Evolutionary conservation across 768 basidiomycete species (phyloP).

Genomic region (Suillus plorans): DNA sequence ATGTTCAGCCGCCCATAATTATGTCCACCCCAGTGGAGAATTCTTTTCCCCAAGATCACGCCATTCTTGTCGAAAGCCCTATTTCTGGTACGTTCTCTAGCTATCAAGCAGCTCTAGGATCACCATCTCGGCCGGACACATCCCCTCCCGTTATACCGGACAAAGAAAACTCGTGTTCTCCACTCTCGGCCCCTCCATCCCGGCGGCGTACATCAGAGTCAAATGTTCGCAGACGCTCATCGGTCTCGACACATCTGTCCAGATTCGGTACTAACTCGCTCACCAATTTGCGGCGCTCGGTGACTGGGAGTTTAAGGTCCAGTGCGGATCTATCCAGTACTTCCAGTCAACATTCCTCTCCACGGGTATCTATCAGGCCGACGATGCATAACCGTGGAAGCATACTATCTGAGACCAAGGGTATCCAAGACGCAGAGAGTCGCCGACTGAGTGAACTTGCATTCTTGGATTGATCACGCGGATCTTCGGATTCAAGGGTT

Average conservation of each 20-base stretch:
- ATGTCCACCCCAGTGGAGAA: slow-evolving; percentile 17
- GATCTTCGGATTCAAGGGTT: slow-evolving; percentile 7
- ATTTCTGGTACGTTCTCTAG: slow-evolving; percentile 25
- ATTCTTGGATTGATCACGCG: slow-evolving; percentile 44
- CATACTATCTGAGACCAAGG: slow-evolving; percentile 50
- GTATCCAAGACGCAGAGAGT: slow-evolving; percentile 67
- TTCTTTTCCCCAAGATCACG: slow-evolving; percentile 9
- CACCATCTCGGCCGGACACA: slow-evolving; percentile 14
- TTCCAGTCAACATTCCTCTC: slow-evolving; percentile 27
- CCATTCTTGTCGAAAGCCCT: slow-evolving; percentile 22
- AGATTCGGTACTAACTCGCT: slow-evolving; percentile 38
- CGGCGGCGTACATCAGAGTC: slow-evolving; percentile 24
- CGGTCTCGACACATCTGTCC: slow-evolving; percentile 15
- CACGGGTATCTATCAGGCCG: slow-evolving; percentile 49
- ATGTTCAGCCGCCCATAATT: slow-evolving; percentile 15
- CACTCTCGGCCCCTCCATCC: not conserved
- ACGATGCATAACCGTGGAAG: slow-evolving; percentile 59
- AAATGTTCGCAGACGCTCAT: slow-evolving; percentile 9
- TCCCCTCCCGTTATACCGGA: slow-evolving; percentile 12
- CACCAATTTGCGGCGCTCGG: slow-evolving; percentile 45
- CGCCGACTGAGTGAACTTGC: slow-evolving; percentile 71
- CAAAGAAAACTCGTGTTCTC: slow-evolving; percentile 12
- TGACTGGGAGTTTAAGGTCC: slow-evolving; percentile 35
- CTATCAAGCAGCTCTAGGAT: slow-evolving; percentile 12
- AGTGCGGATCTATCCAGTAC: slow-evolving; percentile 38